Evolutionary conservation across 2,329 filamentous ascomycete species (phyloP), one percentile per base, ranked within the genome.

Genomic region (Stachybotrys chlorohalonatus): DNA sequence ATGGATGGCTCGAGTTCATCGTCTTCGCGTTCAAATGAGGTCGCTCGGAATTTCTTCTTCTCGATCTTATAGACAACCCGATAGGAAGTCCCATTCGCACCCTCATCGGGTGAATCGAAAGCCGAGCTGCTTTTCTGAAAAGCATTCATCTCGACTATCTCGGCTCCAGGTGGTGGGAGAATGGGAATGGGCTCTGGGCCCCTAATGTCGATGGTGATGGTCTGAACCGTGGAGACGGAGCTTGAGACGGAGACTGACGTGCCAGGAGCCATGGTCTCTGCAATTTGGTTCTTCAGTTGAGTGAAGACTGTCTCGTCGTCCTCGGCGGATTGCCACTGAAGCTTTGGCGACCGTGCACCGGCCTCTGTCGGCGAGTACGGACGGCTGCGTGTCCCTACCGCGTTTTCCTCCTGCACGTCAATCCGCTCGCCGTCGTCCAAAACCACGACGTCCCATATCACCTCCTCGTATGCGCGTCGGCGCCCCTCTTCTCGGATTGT

Each of bases 381-480:
- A 6, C 48, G 42, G 15, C 51, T 56, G 49, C 51, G 50, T 16
- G 47, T 50, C 8, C 49, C 53, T 24, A 47, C 55, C 31, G 47
- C 13, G 17, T 42, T 49, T 9, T 53, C 52, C 11, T 57, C 63
- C 24, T 63, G 64, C n/a, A 84, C 70, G 57, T 85, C 82, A 32
- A 86, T 77, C 42, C 80, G 75, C 49, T 77, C 73, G 8, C 81
- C 81, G 60, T 83, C 75, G 56, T 80, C 77, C 15, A 85, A 70
- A 0, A 87, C 80, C 7, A 87, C 82, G 3, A 86, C 79, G 61
- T 87, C 84, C 84, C 84, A 87, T 8, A 87, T 73, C 2, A 82
- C 69, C 57, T 85, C 80, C 55, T 85, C 81, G 16, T 74, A 72
- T 11, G 71, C 71, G 7, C 75, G 69, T 1, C 74, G 70, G 30